These are phyloP conservation scores for Epichloe typhina DNA, from an alignment of 2,329 filamentous ascomycete species.

Conservation along the genomic window DNA sequence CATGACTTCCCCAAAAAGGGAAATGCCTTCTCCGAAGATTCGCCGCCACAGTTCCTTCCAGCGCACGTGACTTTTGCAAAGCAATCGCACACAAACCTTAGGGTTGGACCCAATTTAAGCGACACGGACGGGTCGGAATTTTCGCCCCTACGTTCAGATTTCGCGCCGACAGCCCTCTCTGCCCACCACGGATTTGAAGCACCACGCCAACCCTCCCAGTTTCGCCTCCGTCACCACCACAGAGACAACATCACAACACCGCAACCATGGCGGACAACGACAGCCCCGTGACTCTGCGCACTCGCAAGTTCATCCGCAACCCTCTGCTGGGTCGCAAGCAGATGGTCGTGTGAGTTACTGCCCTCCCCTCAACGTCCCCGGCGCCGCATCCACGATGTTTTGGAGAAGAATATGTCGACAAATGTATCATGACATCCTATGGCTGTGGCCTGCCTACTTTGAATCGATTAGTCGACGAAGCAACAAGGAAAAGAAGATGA, in stretches of 20 bases:
- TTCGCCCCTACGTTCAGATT: conserved; percentile 18
- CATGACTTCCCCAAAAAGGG: neutral
- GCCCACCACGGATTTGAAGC: conserved; percentile 16
- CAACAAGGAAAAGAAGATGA: neutral
- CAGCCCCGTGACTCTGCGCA: conserved; percentile 72
- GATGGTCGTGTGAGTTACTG: conserved; percentile 88
- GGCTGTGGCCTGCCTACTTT: neutral
- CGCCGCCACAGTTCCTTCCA: neutral
- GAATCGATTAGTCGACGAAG: neutral
- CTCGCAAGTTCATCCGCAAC: conserved; percentile 99
- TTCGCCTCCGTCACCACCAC: conserved; percentile 19
- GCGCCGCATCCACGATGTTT: neutral
- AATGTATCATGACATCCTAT: neutral
- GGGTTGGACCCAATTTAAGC: conserved; percentile 33
- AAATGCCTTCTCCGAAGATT: neutral
- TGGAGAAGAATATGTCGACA: conserved; percentile 1
- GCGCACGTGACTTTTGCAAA: neutral
- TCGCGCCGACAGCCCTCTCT: conserved; percentile 16
- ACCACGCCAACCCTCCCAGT: conserved; percentile 15
- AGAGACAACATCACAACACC: conserved; percentile 26
- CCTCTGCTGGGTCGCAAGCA: conserved; percentile 96
- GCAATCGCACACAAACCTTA: conserved; percentile 18
- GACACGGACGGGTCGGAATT: conserved; percentile 24
- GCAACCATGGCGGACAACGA: conserved; percentile 81
- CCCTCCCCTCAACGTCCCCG: neutral